These are phyloP conservation scores for Fusarium armeniacum DNA, from an alignment of 2,329 filamentous ascomycete genomes.

Conservation along the genomic window DNA sequence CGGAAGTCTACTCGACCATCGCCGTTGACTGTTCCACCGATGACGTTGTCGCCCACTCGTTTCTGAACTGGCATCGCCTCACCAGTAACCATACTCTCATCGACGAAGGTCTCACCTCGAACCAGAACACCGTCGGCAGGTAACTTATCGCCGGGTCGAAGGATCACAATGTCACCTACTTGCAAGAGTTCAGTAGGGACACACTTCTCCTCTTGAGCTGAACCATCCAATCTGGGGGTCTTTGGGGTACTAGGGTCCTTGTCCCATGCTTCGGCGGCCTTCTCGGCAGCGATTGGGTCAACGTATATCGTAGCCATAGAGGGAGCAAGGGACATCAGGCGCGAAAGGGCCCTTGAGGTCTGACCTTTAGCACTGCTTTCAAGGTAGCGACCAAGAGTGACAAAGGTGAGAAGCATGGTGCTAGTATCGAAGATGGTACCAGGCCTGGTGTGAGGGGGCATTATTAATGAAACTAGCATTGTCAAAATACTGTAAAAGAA, in stretches of 20 bases:
- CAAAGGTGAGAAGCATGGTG: slow-evolving; percentile 98
- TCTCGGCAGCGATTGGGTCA: slow-evolving; percentile 93
- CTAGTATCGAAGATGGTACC: slow-evolving; percentile 96
- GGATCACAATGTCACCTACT: slow-evolving; percentile 91
- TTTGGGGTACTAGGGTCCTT: slow-evolving; percentile 44
- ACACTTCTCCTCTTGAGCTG: slow-evolving; percentile 82
- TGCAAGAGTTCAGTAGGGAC: slow-evolving; percentile 96
- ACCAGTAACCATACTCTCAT: slow-evolving; percentile 99
- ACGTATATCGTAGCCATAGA: slow-evolving; percentile 98
- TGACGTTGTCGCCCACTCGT: slow-evolving; percentile 80
- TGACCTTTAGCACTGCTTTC: slow-evolving; percentile 97
- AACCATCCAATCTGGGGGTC: slow-evolving; percentile 62
- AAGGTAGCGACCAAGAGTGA: slow-evolving; percentile 89
- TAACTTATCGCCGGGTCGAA: slow-evolving; percentile 96
- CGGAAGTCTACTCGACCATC: slow-evolving; percentile 92
- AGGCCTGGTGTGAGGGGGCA: slow-evolving; percentile 82
- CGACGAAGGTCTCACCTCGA: slow-evolving; percentile 90
- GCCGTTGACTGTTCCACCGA: slow-evolving; percentile 96
- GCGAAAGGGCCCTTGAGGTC: slow-evolving; percentile 92
- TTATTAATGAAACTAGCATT: slow-evolving; percentile 84
- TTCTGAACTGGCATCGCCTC: slow-evolving; percentile 97
- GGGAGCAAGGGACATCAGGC: slow-evolving; percentile 94
- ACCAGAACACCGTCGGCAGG: slow-evolving; percentile 91
- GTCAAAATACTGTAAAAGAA: slow-evolving; percentile 95
- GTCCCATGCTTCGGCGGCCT: slow-evolving; percentile 84